Conservation (phyloP, 768 basidiomycete species). For the Hypholoma fasciculare region DNA sequence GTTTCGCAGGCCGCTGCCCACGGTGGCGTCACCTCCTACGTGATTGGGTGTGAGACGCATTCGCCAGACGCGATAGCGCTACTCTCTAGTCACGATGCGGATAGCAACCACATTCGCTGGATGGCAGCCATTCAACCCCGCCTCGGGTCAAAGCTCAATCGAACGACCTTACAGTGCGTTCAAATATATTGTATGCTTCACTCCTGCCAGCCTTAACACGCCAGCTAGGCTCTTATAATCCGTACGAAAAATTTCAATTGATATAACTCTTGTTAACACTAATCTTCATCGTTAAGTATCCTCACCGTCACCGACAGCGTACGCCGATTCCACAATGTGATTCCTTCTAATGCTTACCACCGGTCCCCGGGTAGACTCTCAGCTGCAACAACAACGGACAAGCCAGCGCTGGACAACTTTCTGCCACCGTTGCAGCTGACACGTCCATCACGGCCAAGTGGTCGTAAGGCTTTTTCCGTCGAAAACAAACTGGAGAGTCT, state of each 20-base stretch:
- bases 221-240: conserved; percentile 28
- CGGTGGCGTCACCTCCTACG: conserved; percentile 37
- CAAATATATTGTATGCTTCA: not conserved
- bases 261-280: not conserved
- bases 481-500: not conserved
- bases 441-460: conserved; percentile 34
- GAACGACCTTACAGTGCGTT: conserved; percentile 32
- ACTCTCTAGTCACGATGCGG: not conserved
- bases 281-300: conserved; percentile 18
- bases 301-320: conserved; percentile 18
- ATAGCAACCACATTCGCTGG: conserved; percentile 30
- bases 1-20: conserved; percentile 33
- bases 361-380: conserved; percentile 17
- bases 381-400: conserved; percentile 38
- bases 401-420: conserved; percentile 28
- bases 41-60: conserved; percentile 27
- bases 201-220: no score
- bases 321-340: conserved; percentile 6
- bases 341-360: not conserved
- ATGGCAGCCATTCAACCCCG: conserved; percentile 37
- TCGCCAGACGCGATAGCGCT: not conserved
- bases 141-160: conserved; percentile 33
- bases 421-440: conserved; percentile 34
- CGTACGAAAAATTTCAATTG: conserved; percentile 20
- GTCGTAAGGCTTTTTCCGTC: conserved; percentile 19